Percentiles rank a stretch among this genome's conserved stretches.
These are phyloP conservation scores for Solanum chmielewskii DNA, from an alignment of 257 asterid genomes.

Conservation along the genomic window DNA sequence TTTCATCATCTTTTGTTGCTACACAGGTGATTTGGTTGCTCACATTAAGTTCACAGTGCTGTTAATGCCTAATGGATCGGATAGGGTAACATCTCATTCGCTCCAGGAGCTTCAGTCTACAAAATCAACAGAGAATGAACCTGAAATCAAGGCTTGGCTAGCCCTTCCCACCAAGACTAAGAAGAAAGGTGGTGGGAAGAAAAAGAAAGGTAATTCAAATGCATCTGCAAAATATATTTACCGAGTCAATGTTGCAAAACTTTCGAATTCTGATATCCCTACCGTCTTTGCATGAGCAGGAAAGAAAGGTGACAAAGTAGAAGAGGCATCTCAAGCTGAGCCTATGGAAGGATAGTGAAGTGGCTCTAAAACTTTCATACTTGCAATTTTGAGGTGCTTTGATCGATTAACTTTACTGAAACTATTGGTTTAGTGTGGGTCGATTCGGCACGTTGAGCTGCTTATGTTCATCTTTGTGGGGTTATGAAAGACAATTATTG, in stretches of 20 bases:
- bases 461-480: slow-evolving; percentile 1
- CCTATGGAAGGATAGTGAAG: slow-evolving; percentile 24
- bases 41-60: slow-evolving; percentile 86
- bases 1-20: background rate
- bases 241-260: background rate
- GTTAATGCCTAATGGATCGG: slow-evolving; percentile 92
- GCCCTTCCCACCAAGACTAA: slow-evolving; percentile 59
- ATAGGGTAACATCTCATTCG: slow-evolving; percentile 68
- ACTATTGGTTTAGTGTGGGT: background rate
- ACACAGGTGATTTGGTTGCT: slow-evolving; percentile 84
- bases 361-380: slow-evolving; percentile 8
- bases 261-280: background rate
- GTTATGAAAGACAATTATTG: background rate
- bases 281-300: slow-evolving; percentile 19
- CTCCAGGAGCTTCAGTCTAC: slow-evolving; percentile 78
- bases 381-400: background rate
- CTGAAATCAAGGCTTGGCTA: slow-evolving; percentile 82
- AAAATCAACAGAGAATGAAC: slow-evolving; percentile 53
- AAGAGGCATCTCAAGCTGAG: slow-evolving; percentile 32
- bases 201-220: slow-evolving; percentile 65
- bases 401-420: background rate
- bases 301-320: slow-evolving; percentile 58
- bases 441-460: background rate
- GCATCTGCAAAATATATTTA: background rate
- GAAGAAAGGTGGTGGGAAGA: slow-evolving; percentile 95